Evolutionary conservation across 2,329 filamentous ascomycete genomes (phyloP), one percentile per base, ranked within the genome.

Genomic region (Nothophoma quercina): DNA sequence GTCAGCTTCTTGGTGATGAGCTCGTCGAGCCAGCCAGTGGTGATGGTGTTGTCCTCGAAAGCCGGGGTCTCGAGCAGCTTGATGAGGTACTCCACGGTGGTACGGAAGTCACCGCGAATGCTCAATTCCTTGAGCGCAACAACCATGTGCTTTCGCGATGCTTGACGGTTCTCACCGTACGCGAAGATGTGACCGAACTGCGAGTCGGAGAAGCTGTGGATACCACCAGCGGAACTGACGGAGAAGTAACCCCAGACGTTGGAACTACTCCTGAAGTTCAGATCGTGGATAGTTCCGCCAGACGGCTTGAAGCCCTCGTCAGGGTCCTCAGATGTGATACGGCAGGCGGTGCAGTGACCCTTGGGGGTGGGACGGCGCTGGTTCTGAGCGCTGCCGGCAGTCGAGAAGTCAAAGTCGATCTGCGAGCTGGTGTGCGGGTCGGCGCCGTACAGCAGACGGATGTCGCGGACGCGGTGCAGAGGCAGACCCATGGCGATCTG

Each of bases 171-270:
- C 83, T 99, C 95, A 56, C 95, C 95, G 68, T 98, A 99, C 44
- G 95, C 96, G 77, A 99, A 99, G 66, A 99, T 99, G 79, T 99
- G 95, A 78, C 95, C 95, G 68, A 99, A 99, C 73, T 99, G 95
- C 71, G 90, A 96, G 81, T 99, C 95, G 7, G 95, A 98, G 84
- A 96, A 99, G 77, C 91, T 97, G 85, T 99, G 95, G 63, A 99
- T 99, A 77, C 93, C 93, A 80, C 93, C 93, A 49, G 92, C 88
- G 8, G 93, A 95, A 80, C 93, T 91, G 75, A 99, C 95, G 45
- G 95, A 99, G 86, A 99, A 99, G 79, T 99, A 99, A 83, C 95
- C 95, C 95, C 95, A 99, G 50, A 98, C 95, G 66, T 99, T 99
- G 59, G 95, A 98, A 75, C 92, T 96, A 81, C 90, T 96, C 73